phyloP scores from a whole-genome alignment of 768 basidiomycete genomes.

The Lactarius hatsudake region DNA sequence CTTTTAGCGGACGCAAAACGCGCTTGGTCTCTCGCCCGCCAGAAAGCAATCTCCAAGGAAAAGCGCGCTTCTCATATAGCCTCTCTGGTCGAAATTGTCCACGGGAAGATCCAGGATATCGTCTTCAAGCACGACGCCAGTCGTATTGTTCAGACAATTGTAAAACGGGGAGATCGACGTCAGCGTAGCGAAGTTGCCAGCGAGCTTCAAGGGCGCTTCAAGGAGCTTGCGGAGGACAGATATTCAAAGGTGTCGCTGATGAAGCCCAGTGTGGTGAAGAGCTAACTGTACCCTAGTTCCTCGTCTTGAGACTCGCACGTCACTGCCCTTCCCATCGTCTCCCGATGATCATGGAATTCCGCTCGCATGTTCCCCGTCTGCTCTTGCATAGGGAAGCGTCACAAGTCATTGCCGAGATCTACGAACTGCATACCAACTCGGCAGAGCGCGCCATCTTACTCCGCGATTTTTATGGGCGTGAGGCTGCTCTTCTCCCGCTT shows the following conservation, averaged over 20 bases:
- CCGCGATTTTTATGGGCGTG: constrained; percentile 89
- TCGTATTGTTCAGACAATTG: constrained; percentile 75
- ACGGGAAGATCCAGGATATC: constrained; percentile 81
- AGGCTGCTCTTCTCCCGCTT: constrained; percentile 65
- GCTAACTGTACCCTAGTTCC: constrained; percentile 48
- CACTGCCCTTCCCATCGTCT: constrained; percentile 70
- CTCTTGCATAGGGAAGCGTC: constrained; percentile 85
- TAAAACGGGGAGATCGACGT: constrained; percentile 72
- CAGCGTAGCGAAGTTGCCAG: constrained; percentile 78
- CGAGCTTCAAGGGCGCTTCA: constrained; percentile 80
- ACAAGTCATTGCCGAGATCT: constrained; percentile 80
- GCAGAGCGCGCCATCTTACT: constrained; percentile 80
- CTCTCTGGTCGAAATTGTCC: constrained; percentile 70
- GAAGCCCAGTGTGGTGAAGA: not conserved
- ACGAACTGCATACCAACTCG: constrained; percentile 82
- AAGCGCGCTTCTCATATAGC: constrained; percentile 75
- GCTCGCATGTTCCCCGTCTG: constrained; percentile 68
- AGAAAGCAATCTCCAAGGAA: constrained; percentile 63
- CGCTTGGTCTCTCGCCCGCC: constrained; percentile 72
- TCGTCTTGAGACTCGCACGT: constrained; percentile 77
- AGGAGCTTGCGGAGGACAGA: constrained; percentile 76
- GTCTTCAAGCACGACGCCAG: constrained; percentile 92
- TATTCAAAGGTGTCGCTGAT: constrained; percentile 71
- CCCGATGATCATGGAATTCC: constrained; percentile 77
- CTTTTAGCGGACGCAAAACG: constrained; percentile 70